Evolutionary conservation across 2,329 filamentous ascomycete species (phyloP).

Genomic region (Diaporthe vaccinii): DNA sequence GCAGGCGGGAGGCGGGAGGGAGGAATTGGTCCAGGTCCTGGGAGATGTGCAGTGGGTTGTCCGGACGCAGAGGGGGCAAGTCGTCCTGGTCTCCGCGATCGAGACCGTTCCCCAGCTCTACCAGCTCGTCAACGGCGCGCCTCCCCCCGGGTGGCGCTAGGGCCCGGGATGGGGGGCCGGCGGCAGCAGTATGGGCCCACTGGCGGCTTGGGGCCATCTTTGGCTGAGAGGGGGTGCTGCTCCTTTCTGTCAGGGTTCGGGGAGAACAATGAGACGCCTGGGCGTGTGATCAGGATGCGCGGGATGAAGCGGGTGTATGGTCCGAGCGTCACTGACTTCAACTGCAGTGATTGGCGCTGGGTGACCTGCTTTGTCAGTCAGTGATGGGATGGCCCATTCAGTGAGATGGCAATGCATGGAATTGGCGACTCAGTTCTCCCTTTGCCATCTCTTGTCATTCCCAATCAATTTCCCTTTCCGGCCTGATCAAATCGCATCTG

Average conservation of each 20-base stretch:
- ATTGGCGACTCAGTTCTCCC: constrained; percentile 17
- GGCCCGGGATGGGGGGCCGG: background rate
- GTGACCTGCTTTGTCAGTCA: constrained; percentile 33
- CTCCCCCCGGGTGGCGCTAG: constrained; percentile 23
- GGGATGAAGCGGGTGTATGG: background rate
- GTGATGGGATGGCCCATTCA: constrained; percentile 18
- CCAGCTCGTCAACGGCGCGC: background rate
- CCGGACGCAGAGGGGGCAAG: background rate
- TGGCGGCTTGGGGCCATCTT: constrained; percentile 12
- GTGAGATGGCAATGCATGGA: constrained; percentile 1
- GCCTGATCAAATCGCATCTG: background rate
- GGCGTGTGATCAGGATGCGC: background rate
- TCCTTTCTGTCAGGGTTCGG: constrained; percentile 4
- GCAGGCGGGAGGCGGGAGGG: constrained; percentile 22
- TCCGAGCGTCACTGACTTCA: background rate
- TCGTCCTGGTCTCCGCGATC: background rate
- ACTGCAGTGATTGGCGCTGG: background rate
- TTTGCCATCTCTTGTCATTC: background rate
- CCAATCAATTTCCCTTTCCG: no score
- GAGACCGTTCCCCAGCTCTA: background rate
- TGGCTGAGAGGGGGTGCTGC: background rate
- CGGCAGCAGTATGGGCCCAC: constrained; percentile 10
- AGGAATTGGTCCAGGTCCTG: constrained; percentile 6
- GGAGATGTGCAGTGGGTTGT: no score
- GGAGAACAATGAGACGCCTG: background rate